phyloP scores from a whole-genome alignment of 1,284 basidiomycete genomes.

The Lentinula novae-zelandiae region DNA sequence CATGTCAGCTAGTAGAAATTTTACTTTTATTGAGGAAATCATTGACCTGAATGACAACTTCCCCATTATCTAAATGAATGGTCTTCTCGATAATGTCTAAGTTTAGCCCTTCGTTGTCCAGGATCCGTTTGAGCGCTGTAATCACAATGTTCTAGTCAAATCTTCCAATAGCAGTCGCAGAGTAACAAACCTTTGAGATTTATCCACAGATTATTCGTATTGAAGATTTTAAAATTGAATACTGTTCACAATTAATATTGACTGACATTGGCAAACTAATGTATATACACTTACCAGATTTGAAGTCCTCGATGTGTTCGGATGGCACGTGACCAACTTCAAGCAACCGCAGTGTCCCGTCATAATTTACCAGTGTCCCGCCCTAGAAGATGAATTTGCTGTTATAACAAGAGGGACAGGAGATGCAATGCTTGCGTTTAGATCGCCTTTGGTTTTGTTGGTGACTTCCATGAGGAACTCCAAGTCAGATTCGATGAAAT shows the following conservation, averaged over 20 bases:
- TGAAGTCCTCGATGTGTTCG: slow-evolving; percentile 90
- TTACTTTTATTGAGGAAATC: background rate
- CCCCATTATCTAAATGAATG: slow-evolving; percentile 69
- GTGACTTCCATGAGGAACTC: slow-evolving; percentile 99
- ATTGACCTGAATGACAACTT: slow-evolving; percentile 58
- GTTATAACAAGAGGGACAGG: background rate
- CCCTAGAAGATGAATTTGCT: slow-evolving; percentile 39
- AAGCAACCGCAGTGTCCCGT: slow-evolving; percentile 78
- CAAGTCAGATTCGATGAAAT: slow-evolving; percentile 84
- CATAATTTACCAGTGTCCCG: slow-evolving; percentile 88
- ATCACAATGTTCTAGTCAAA: background rate
- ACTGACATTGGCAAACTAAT: background rate
- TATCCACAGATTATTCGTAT: slow-evolving; percentile 91
- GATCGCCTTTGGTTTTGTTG: slow-evolving; percentile 99
- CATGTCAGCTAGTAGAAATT: slow-evolving; percentile 9
- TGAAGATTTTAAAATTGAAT: slow-evolving; percentile 81
- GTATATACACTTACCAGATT: slow-evolving; percentile 45
- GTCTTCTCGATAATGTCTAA: slow-evolving; percentile 81
- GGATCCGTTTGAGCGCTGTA: slow-evolving; percentile 74
- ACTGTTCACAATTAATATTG: slow-evolving; percentile 25
- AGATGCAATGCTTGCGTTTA: slow-evolving; percentile 55
- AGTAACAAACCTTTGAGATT: slow-evolving; percentile 56
- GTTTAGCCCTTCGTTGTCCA: slow-evolving; percentile 78
- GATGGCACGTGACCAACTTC: slow-evolving; percentile 90
- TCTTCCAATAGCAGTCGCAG: background rate